Evolutionary conservation across 441 rosid species (phyloP).

Genomic region (Erodium texanum): DNA sequence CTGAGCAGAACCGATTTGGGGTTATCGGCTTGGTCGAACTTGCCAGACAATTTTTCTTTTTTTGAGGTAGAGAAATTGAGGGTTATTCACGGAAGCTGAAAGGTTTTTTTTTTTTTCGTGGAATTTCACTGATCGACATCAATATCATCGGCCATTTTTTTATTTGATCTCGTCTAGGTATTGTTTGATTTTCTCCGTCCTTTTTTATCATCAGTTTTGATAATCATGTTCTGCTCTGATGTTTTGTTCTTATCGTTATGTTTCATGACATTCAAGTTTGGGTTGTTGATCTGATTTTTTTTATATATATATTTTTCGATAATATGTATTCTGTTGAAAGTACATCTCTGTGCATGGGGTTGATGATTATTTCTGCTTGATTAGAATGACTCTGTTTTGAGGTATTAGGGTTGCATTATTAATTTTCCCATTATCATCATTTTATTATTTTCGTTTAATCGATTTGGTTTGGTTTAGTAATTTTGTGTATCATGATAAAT

Average conservation of each 20-base stretch:
- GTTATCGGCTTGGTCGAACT: background rate
- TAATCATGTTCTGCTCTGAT: background rate
- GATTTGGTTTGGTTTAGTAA: background rate
- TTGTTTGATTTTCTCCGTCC: background rate
- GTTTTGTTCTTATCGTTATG: background rate
- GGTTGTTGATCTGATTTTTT: background rate
- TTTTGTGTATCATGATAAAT: background rate
- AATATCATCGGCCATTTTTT: background rate
- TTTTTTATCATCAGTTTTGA: background rate
- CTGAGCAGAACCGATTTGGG: background rate
- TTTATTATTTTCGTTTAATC: background rate
- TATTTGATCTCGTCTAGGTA: background rate
- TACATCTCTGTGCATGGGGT: background rate
- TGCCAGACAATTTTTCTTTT: background rate
- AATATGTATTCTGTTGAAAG: background rate
- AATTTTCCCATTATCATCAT: background rate
- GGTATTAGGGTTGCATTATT: background rate
- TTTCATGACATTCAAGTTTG: background rate
- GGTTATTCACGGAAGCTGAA: background rate
- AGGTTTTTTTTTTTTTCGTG: background rate
- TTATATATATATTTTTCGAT: background rate
- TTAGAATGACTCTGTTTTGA: background rate
- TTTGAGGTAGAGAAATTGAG: background rate
- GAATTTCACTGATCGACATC: background rate
- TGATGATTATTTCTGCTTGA: conserved; percentile 1